A percentile compares a stretch with the other conserved stretches of the same genome.
Conservation (phyloP, 2,329 filamentous ascomycete genomes). For the Hymenoscyphus occultus region DNA sequence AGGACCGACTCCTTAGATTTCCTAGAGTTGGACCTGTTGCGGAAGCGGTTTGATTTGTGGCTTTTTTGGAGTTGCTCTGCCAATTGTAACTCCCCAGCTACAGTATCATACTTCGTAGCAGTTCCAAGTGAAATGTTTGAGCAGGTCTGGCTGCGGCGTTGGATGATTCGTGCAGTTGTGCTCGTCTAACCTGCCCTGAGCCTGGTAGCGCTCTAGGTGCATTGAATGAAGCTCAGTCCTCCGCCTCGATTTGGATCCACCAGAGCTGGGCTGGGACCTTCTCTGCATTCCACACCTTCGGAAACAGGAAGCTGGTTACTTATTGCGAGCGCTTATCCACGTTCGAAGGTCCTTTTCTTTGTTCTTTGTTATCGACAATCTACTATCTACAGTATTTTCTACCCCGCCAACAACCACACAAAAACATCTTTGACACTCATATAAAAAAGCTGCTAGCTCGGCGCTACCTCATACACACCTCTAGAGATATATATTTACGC, state of each 20-base stretch:
- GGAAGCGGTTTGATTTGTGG: background rate
- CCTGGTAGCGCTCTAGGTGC: background rate
- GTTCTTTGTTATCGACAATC: background rate
- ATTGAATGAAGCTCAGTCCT: constrained; percentile 2
- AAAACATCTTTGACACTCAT: background rate
- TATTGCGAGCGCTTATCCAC: background rate
- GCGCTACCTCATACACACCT: background rate
- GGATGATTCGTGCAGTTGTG: background rate
- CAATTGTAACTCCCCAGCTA: background rate
- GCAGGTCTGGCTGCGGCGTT: background rate
- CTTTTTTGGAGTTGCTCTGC: background rate
- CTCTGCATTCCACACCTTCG: background rate
- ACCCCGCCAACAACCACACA: background rate
- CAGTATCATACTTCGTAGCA: background rate
- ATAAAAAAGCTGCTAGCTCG: background rate
- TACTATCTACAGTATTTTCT: no score
- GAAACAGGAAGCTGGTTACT: background rate
- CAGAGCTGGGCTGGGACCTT: background rate
- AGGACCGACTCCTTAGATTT: background rate
- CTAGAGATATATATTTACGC: background rate
- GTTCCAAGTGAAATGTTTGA: background rate
- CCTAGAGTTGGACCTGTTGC: constrained; percentile 1
- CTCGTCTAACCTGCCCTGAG: background rate
- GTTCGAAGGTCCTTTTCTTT: background rate
- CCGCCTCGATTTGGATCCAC: background rate